A percentile compares a stretch with the other conserved stretches of the same genome.
phyloP scores from a whole-genome alignment of 192 early-diverging fungal genomes.

The Coemansia sp. region DNA sequence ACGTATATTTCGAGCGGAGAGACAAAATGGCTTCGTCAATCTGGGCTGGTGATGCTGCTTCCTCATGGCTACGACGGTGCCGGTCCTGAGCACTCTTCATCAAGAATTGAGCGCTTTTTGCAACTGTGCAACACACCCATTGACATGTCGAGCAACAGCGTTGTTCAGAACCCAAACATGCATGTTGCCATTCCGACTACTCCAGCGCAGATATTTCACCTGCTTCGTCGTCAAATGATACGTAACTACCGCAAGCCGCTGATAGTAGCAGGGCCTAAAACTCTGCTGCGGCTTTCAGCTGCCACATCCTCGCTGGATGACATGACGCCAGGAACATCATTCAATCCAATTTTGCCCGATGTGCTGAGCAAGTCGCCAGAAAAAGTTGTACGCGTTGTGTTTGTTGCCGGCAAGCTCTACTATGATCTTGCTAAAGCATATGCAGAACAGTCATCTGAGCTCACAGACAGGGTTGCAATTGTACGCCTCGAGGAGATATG shows the following conservation, averaged over 20 bases:
- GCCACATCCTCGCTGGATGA: slow-evolving; percentile 74
- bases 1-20: slow-evolving; percentile 87
- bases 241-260: slow-evolving; percentile 93
- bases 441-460: slow-evolving; percentile 44
- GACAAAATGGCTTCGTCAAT: slow-evolving; percentile 93
- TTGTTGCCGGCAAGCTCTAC: slow-evolving; percentile 90
- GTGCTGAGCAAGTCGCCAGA: slow-evolving; percentile 42
- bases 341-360: slow-evolving; percentile 78
- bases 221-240: slow-evolving; percentile 88
- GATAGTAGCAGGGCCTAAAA: slow-evolving; percentile 78
- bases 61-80: slow-evolving; percentile 96
- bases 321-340: slow-evolving; percentile 83
- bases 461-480: slow-evolving; percentile 69
- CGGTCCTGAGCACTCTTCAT: slow-evolving; percentile 92
- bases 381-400: slow-evolving; percentile 62
- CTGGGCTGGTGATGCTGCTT: slow-evolving; percentile 86
- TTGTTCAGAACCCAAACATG: slow-evolving; percentile 83
- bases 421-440: slow-evolving; percentile 88
- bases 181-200: slow-evolving; percentile 91
- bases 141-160: slow-evolving; percentile 57
- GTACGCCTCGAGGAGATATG: slow-evolving; percentile 89
- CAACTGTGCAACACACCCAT: slow-evolving; percentile 85
- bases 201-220: slow-evolving; percentile 95
- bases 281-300: slow-evolving; percentile 63
- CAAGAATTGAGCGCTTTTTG: slow-evolving; percentile 91